Base-by-base conservation (phyloP, 2,329 filamentous ascomycete species). In the Penicillium thymicola region DNA sequence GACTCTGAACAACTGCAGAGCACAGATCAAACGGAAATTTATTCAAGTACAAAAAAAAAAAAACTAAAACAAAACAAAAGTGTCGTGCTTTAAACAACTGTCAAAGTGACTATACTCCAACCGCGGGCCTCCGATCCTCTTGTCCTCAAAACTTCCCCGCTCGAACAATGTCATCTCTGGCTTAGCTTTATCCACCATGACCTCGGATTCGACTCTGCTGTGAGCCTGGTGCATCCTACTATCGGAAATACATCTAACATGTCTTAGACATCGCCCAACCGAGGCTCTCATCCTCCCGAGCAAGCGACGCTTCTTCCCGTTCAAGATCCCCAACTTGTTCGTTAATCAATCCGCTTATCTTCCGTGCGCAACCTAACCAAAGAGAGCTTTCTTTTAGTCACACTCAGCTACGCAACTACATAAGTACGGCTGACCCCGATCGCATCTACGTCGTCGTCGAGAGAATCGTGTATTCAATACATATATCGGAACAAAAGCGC, bases 361-460 rank as follows among this genome's bases (percentile, higher is more conserved):
- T 7, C 43, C 36, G 38, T 36, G 27, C 48, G 41, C 41, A 40
- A 16, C 41, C 51, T 51, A 52, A 43, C 38, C 41, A 30, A 45
- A 23, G 37, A 68, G 23, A 44, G 34, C 55, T 38, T 16, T 37
- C 44, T 58, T 59, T 47, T 65, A 78, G 75, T 57, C 75, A 78
- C 59, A 71, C 70, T 56, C 76, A 79, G 76, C 81, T 99, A 44
- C 90, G 93, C 54, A 93, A 95, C 65, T 87, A 96, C 65, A 89
- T 97, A 70, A 93, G 90, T 72, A 88, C 87, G 27, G 87, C 90
- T 63, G 85, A 89, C 67, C 81, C 85, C 42, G 85, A 92, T 73
- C 78, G 87, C 65, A 82, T 97, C 63, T 97, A 95, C 79, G 96
- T 95, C 68, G 92, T 92, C 36, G 86, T 86, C 63, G 88, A 89